A percentile compares a stretch with the other conserved stretches of the same genome.
phyloP scores from a whole-genome alignment of 2,329 filamentous ascomycete genomes.

The Anisogramma anomala region DNA sequence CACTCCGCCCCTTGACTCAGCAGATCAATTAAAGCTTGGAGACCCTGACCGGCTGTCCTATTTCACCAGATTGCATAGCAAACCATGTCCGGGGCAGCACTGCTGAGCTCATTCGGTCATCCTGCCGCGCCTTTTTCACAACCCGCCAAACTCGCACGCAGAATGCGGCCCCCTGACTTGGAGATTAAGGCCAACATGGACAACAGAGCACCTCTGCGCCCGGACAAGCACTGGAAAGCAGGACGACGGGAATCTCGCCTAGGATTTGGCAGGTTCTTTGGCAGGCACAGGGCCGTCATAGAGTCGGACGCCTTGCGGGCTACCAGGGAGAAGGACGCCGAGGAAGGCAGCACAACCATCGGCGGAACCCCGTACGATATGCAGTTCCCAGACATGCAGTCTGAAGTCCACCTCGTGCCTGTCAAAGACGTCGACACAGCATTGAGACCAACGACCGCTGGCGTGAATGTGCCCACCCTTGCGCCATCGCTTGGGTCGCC shows the following conservation, averaged over 20 bases:
- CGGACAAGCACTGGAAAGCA: constrained; percentile 27
- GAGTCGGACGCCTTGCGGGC: constrained; percentile 21
- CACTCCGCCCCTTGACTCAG: not conserved
- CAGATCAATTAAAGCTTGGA: not conserved
- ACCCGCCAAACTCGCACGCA: constrained; percentile 18
- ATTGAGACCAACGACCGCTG: constrained; percentile 5
- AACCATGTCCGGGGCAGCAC: constrained; percentile 3
- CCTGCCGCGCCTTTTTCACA: constrained; percentile 14
- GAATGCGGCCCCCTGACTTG: constrained; percentile 29
- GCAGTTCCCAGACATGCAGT: constrained; percentile 4
- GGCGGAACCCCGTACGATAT: constrained; percentile 6
- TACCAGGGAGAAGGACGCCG: constrained; percentile 5
- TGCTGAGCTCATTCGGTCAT: not conserved
- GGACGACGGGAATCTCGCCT: constrained; percentile 40
- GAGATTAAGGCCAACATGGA: constrained; percentile 22
- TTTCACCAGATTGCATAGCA: not conserved
- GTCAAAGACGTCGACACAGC: not conserved
- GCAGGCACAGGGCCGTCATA: constrained; percentile 30
- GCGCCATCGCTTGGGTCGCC: constrained; percentile 16
- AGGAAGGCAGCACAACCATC: constrained; percentile 1
- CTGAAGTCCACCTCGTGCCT: constrained; percentile 9
- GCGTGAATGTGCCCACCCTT: constrained; percentile 7
- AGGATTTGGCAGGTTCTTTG: constrained; percentile 40
- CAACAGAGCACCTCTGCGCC: constrained; percentile 31
- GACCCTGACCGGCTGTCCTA: not conserved